phyloP scores from a whole-genome alignment of 148 eudicot species.

The Vaccinium corymbosum region DNA sequence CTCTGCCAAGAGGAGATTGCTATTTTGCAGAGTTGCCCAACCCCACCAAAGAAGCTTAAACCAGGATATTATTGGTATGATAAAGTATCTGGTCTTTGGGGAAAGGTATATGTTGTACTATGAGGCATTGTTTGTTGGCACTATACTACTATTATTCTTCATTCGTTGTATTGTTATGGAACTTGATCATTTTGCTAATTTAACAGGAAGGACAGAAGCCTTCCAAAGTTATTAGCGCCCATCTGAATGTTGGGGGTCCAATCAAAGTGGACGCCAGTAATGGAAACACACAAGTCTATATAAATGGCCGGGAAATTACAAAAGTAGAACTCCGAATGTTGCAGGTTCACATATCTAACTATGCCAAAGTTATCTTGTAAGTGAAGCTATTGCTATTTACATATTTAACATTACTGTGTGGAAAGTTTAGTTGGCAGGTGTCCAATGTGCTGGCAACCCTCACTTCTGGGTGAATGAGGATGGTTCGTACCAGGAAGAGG shows the following conservation, averaged over 20 bases:
- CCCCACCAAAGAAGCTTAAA: conserved; percentile 86
- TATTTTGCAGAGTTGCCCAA: conserved; percentile 67
- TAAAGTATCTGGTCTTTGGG: conserved; percentile 99
- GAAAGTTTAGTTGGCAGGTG: conserved; percentile 80
- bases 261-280: conserved; percentile 78
- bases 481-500: conserved; percentile 99
- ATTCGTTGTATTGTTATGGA: conserved; percentile 12
- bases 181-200: conserved; percentile 14
- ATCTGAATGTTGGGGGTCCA: conserved; percentile 89
- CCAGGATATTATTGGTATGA: conserved; percentile 98
- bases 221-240: conserved; percentile 76
- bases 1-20: conserved; percentile 78
- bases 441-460: conserved; percentile 98
- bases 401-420: conserved; percentile 12
- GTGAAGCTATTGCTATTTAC: conserved; percentile 9
- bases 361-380: conserved; percentile 8
- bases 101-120: conserved; percentile 60
- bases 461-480: conserved; percentile 99
- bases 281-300: conserved; percentile 88
- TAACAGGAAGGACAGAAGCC: conserved; percentile 96
- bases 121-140: background rate
- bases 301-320: conserved; percentile 96
- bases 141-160: conserved; percentile 7
- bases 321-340: conserved; percentile 93
- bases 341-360: conserved; percentile 50